Evolutionary conservation across 192 early-diverging fungal species (phyloP).

Genomic region (Linnemannia schmuckeri): DNA sequence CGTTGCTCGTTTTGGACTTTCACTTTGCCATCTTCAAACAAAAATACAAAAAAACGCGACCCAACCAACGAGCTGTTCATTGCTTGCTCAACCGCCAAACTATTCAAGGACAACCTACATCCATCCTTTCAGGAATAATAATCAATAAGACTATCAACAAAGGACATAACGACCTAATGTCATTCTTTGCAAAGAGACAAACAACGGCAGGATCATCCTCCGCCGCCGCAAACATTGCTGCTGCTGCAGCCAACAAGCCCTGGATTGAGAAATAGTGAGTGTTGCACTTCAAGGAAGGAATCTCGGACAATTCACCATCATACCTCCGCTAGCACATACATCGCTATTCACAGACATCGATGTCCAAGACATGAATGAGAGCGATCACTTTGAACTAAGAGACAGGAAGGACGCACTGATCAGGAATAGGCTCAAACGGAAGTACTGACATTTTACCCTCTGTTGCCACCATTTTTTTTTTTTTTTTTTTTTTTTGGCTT

Average conservation of each 20-base stretch:
- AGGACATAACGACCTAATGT: slow-evolving; percentile 7
- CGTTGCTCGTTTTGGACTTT: no score
- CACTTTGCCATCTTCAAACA: no score
- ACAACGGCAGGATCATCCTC: slow-evolving; percentile 22
- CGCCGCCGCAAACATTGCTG: slow-evolving; percentile 17
- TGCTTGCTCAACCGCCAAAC: no score
- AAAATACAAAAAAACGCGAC: no score
- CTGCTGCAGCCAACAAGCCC: slow-evolving; percentile 62
- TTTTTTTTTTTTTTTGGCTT: neutral
- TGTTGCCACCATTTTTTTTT: slow-evolving; percentile 30
- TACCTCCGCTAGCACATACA: neutral
- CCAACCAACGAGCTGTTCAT: no score
- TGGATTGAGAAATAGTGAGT: slow-evolving; percentile 95
- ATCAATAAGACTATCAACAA: neutral
- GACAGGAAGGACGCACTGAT: neutral
- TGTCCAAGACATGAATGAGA: neutral
- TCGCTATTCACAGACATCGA: no score
- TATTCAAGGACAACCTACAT: neutral
- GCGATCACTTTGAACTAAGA: neutral
- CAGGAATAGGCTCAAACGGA: neutral
- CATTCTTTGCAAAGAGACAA: slow-evolving; percentile 44
- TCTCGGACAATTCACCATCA: neutral
- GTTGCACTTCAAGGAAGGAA: neutral
- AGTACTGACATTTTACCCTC: neutral
- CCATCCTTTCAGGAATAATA: neutral